These are phyloP conservation scores for Paxillus involutus DNA, from an alignment of 768 basidiomycete species.

Conservation along the genomic window DNA sequence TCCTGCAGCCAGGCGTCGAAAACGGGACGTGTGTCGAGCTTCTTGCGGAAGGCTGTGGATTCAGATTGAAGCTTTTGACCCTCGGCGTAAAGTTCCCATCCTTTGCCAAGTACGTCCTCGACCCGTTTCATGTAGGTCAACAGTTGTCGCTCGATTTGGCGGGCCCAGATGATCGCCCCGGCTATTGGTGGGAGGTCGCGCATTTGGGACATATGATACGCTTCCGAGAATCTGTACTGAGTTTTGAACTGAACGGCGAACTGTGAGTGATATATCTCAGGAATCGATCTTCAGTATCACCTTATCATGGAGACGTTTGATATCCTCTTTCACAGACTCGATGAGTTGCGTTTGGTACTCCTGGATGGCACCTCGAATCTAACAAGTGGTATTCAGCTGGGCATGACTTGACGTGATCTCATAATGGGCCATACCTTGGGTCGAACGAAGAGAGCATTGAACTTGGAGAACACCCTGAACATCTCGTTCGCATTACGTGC, in stretches of 20 bases:
- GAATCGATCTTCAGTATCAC: constrained; percentile 30
- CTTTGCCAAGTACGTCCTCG: constrained; percentile 96
- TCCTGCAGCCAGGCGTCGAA: constrained; percentile 97
- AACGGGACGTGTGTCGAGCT: constrained; percentile 91
- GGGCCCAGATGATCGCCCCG: constrained; percentile 97
- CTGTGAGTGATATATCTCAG: neutral
- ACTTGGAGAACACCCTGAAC: constrained; percentile 99
- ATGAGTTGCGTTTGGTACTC: constrained; percentile 99
- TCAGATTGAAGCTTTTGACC: constrained; percentile 97
- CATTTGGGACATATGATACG: constrained; percentile 98
- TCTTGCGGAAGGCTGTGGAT: constrained; percentile 87
- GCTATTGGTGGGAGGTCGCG: constrained; percentile 98
- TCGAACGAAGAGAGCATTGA: constrained; percentile 94
- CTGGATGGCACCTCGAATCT: constrained; percentile 98
- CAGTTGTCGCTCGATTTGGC: constrained; percentile 97
- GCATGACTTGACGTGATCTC: neutral
- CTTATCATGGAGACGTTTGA: constrained; percentile 93
- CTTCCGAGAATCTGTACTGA: constrained; percentile 93
- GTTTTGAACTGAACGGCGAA: constrained; percentile 76
- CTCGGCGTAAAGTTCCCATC: constrained; percentile 99
- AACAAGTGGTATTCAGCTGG: neutral
- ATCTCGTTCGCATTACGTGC: constrained; percentile 98
- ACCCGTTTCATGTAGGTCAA: constrained; percentile 98
- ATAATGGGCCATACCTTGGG: constrained; percentile 66
- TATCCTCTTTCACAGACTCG: constrained; percentile 98